Conservation (phyloP, 163 green algal genomes). For the Prototheca wickerhamii region DNA sequence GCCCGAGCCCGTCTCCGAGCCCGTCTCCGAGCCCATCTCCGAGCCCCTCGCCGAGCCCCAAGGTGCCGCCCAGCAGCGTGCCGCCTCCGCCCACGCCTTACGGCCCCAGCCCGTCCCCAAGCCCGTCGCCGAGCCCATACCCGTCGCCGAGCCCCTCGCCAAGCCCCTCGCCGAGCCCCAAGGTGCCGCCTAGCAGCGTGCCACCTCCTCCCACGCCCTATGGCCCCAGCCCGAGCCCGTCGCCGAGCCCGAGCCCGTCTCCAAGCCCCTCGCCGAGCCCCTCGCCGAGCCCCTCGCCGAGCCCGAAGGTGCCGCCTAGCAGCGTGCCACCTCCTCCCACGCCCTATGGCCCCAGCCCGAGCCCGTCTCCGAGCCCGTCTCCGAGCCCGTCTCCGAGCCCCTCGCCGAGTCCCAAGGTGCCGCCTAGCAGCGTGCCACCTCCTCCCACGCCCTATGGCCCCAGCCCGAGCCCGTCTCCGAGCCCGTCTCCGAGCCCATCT, state of each 20-base stretch:
- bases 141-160: too few species aligned
- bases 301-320: background rate
- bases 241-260: background rate
- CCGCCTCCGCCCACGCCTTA: too few species aligned
- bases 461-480: background rate
- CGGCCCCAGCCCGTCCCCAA: too few species aligned
- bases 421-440: background rate
- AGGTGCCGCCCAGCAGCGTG: too few species aligned
- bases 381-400: too few species aligned
- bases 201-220: background rate
- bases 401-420: background rate
- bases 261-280: background rate
- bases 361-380: too few species aligned
- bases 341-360: background rate
- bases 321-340: background rate
- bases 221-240: too few species aligned
- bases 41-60: too few species aligned
- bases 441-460: background rate
- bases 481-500: background rate
- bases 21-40: too few species aligned
- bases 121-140: too few species aligned
- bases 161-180: background rate
- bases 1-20: too few species aligned
- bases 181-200: background rate
- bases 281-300: background rate